Conservation (phyloP, 2,329 filamentous ascomycete genomes). For the Neofusicoccum sp. region DNA sequence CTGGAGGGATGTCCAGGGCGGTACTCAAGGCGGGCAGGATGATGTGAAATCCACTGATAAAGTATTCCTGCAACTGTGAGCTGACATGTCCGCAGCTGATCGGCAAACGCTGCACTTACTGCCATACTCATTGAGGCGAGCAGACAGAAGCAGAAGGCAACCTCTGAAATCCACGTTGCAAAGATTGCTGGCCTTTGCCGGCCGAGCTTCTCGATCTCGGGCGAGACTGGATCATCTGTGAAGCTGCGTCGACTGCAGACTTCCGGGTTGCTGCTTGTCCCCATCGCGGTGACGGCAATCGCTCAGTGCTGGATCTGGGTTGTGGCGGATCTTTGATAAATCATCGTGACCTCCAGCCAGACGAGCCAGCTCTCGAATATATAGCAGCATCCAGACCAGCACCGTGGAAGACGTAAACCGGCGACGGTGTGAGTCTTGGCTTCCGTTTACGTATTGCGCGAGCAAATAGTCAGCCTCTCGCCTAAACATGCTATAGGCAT, state of each 20-base stretch:
- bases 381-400: too few relatives aligned
- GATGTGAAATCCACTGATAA: constrained; percentile 71
- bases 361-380: too few relatives aligned
- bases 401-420: background rate
- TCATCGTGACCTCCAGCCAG: too few relatives aligned
- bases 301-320: background rate
- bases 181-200: constrained; percentile 61
- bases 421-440: background rate
- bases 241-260: background rate
- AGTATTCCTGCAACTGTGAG: constrained; percentile 56
- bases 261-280: too few relatives aligned
- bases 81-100: background rate
- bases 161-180: constrained; percentile 53
- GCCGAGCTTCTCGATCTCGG: constrained; percentile 58
- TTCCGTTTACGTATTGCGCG: background rate
- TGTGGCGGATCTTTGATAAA: too few relatives aligned
- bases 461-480: background rate
- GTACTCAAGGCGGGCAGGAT: constrained; percentile 64
- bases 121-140: constrained; percentile 63
- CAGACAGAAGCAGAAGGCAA: constrained; percentile 62
- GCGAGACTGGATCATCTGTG: constrained; percentile 15
- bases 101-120: constrained; percentile 22
- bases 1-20: constrained; percentile 63
- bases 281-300: background rate
- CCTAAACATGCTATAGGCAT: background rate